Evolutionary conservation across 495 filamentous ascomycete species (phyloP).

Genomic region (Xylaria scruposa): DNA sequence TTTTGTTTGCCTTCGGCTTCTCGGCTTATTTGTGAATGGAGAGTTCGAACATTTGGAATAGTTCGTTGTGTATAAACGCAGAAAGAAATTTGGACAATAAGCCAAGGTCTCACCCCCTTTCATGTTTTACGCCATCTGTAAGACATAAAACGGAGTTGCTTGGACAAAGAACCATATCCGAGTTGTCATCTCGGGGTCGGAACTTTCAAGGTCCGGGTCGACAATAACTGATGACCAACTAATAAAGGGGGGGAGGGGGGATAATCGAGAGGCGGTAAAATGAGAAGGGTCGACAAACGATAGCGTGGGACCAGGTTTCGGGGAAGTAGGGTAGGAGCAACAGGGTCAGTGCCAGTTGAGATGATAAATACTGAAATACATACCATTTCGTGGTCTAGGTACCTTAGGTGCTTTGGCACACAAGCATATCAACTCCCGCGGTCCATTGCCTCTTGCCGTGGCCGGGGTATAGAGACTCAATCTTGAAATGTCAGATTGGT

Average conservation of each 20-base stretch:
- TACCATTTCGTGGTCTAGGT: slow-evolving; percentile 93
- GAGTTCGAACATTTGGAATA: slow-evolving; percentile 19
- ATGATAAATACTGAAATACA: slow-evolving; percentile 47
- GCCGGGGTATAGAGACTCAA: slow-evolving; percentile 47
- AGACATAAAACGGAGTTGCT: slow-evolving; percentile 23
- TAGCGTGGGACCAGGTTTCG: slow-evolving; percentile 11
- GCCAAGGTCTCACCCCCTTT: slow-evolving; percentile 36
- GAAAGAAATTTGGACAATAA: slow-evolving; percentile 36
- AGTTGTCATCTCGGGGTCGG: slow-evolving; percentile 25
- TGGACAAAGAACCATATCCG: slow-evolving; percentile 30
- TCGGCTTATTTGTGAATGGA: slow-evolving; percentile 23
- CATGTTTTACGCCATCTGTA: slow-evolving; percentile 29
- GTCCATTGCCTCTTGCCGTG: slow-evolving; percentile 39
- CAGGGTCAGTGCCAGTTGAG: slow-evolving; percentile 23
- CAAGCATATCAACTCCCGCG: slow-evolving; percentile 72
- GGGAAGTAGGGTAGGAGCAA: slow-evolving; percentile 35
- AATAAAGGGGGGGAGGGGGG: not conserved
- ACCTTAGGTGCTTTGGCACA: slow-evolving; percentile 95
- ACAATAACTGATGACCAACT: not conserved
- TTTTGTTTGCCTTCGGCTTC: slow-evolving; percentile 19
- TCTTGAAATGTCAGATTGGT: slow-evolving; percentile 50
- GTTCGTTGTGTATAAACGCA: slow-evolving; percentile 13
- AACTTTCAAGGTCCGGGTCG: slow-evolving; percentile 4
- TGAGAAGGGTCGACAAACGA: slow-evolving; percentile 24
- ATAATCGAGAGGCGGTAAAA: slow-evolving; percentile 16